A percentile compares a stretch with the other conserved stretches of the same genome.
Evolutionary conservation across 2,329 filamentous ascomycete species (phyloP).

Genomic region (Cladosporium halotolerans): DNA sequence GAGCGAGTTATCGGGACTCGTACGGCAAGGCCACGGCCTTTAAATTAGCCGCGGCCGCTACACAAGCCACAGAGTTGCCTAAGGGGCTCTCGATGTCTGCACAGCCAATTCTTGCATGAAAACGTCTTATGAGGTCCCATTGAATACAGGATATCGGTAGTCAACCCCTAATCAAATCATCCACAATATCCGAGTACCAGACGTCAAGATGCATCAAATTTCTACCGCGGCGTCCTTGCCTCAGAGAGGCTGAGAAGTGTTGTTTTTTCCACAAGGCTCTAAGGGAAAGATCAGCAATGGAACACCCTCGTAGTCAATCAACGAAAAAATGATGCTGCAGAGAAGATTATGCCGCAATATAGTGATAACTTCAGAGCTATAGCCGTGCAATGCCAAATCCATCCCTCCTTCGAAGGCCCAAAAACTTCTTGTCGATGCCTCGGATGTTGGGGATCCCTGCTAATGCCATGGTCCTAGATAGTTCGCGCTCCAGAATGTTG

Average conservation of each 20-base stretch:
- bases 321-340: too few species aligned
- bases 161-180: too few species aligned
- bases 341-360: too few species aligned
- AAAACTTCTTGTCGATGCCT: slow-evolving; percentile 14
- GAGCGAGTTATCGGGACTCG: slow-evolving; percentile 3
- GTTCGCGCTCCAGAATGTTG: slow-evolving; percentile 15
- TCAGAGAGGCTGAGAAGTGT: background rate
- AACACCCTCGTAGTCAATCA: too few species aligned
- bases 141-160: background rate
- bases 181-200: too few species aligned
- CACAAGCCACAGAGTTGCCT: background rate
- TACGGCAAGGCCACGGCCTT: slow-evolving; percentile 9
- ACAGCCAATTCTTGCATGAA: background rate
- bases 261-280: background rate
- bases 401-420: slow-evolving; percentile 16
- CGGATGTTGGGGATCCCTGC: slow-evolving; percentile 15
- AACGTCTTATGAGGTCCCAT: background rate
- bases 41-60: background rate
- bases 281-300: too few species aligned
- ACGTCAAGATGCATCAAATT: too few species aligned
- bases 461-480: slow-evolving; percentile 20
- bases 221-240: too few species aligned
- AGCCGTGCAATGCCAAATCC: slow-evolving; percentile 18
- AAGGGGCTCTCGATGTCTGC: background rate
- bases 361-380: background rate